Percentiles rank a stretch among this genome's conserved stretches.
phyloP scores from a whole-genome alignment of 2,329 filamentous ascomycete species.

The Dactylellina parvicollis region DNA sequence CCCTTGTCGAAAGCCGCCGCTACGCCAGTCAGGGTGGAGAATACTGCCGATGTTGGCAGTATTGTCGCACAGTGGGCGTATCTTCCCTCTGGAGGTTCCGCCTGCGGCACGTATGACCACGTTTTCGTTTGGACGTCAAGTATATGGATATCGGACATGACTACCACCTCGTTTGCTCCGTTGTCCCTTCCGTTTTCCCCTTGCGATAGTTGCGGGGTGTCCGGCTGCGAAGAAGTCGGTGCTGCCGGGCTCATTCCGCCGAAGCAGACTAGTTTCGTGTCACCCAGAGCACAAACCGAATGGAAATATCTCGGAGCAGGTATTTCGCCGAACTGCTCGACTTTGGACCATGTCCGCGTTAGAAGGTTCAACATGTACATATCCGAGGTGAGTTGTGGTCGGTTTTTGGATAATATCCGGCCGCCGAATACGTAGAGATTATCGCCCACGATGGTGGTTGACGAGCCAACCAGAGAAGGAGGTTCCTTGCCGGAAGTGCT shows the following conservation, averaged over 20 bases:
- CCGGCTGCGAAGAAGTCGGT: constrained; percentile 9
- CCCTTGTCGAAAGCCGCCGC: constrained; percentile 78
- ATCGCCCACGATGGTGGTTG: constrained; percentile 92
- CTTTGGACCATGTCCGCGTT: constrained; percentile 88
- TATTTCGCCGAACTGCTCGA: constrained; percentile 83
- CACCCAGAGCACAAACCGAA: constrained; percentile 90
- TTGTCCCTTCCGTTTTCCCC: constrained; percentile 60
- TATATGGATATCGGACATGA: constrained; percentile 98
- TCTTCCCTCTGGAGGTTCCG: constrained; percentile 86
- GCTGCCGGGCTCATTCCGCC: constrained; percentile 87
- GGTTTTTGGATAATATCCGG: constrained; percentile 81
- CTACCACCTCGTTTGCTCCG: constrained; percentile 83
- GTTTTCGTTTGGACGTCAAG: constrained; percentile 83
- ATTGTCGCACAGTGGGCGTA: constrained; percentile 98
- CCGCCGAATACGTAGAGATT: constrained; percentile 98
- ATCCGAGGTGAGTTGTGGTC: constrained; percentile 85
- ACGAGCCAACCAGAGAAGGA: constrained; percentile 89
- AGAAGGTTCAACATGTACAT: constrained; percentile 94
- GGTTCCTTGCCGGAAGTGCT: constrained; percentile 91
- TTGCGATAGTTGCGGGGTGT: constrained; percentile 29
- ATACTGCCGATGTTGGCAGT: constrained; percentile 84
- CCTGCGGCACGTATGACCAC: constrained; percentile 85
- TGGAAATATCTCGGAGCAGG: constrained; percentile 96
- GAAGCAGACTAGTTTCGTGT: constrained; percentile 96
- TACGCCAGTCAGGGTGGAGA: constrained; percentile 75